phyloP scores from a whole-genome alignment of 1,139 yeast genomes.

The Taphrina flavorubra region DNA sequence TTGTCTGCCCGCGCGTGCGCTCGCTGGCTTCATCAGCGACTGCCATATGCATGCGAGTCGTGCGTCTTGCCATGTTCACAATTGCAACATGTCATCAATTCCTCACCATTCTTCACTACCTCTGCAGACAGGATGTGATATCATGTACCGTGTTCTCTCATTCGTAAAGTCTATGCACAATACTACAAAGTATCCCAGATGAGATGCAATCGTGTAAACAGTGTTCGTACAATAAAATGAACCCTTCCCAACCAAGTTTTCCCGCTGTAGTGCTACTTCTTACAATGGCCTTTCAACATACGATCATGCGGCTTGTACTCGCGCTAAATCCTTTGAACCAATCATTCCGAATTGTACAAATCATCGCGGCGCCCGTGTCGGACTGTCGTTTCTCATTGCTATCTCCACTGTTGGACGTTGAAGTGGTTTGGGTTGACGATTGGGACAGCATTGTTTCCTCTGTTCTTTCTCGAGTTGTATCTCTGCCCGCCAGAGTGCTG shows the following conservation, averaged over 20 bases:
- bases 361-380: constrained; percentile 5
- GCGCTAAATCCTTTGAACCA: constrained; percentile 3
- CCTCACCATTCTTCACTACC: background rate
- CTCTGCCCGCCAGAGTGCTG: constrained; percentile 10
- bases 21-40: no score
- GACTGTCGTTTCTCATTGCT: constrained; percentile 1
- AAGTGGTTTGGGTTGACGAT: constrained; percentile 26
- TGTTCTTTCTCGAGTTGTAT: constrained; percentile 25
- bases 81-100: no score
- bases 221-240: constrained; percentile 13
- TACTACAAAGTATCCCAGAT: background rate
- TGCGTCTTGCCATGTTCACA: no score
- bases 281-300: constrained; percentile 9
- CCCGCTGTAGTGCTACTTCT: constrained; percentile 22
- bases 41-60: no score
- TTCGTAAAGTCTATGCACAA: constrained; percentile 15
- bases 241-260: background rate
- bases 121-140: background rate
- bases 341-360: constrained; percentile 7
- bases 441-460: constrained; percentile 31
- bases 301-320: constrained; percentile 11
- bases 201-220: constrained; percentile 2
- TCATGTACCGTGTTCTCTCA: background rate
- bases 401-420: constrained; percentile 34
- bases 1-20: no score